Evolutionary conservation across 345 rosid genomes (phyloP).

Genomic region (Rhodamnia rubescens): DNA sequence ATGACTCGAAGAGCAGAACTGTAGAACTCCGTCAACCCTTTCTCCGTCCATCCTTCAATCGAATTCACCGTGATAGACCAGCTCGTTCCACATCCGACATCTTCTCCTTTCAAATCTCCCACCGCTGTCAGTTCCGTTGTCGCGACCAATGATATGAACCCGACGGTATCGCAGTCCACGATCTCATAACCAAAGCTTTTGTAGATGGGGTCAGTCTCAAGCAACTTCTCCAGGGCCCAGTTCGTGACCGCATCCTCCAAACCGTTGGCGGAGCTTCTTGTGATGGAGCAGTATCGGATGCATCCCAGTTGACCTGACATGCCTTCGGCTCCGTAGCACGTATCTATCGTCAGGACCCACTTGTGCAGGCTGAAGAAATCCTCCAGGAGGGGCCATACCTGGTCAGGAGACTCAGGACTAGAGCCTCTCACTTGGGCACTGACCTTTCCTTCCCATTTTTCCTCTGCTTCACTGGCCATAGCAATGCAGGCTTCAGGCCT

Average conservation of each 20-base stretch:
- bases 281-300: slow-evolving; percentile 35
- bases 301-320: slow-evolving; percentile 23
- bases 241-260: neutral
- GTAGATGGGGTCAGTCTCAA: slow-evolving; percentile 17
- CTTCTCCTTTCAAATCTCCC: neutral
- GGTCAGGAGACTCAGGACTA: slow-evolving; percentile 22
- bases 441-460: slow-evolving; percentile 34
- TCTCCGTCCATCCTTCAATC: neutral
- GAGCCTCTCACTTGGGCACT: slow-evolving; percentile 11
- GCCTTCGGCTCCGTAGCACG: slow-evolving; percentile 30
- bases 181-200: slow-evolving; percentile 48
- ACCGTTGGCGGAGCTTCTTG: neutral
- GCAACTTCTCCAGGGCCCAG: slow-evolving; percentile 44
- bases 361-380: slow-evolving; percentile 45
- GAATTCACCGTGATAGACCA: neutral
- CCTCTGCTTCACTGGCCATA: slow-evolving; percentile 9
- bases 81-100: neutral
- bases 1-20: neutral
- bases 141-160: slow-evolving; percentile 28
- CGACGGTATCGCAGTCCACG: slow-evolving; percentile 21
- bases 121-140: slow-evolving; percentile 19
- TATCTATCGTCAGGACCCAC: slow-evolving; percentile 20
- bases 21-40: neutral
- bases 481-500: neutral
- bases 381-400: slow-evolving; percentile 28